A percentile compares a stretch with the other conserved stretches of the same genome.
phyloP scores from a whole-genome alignment of 106 monocot species.

The Apostasia ramifera region DNA sequence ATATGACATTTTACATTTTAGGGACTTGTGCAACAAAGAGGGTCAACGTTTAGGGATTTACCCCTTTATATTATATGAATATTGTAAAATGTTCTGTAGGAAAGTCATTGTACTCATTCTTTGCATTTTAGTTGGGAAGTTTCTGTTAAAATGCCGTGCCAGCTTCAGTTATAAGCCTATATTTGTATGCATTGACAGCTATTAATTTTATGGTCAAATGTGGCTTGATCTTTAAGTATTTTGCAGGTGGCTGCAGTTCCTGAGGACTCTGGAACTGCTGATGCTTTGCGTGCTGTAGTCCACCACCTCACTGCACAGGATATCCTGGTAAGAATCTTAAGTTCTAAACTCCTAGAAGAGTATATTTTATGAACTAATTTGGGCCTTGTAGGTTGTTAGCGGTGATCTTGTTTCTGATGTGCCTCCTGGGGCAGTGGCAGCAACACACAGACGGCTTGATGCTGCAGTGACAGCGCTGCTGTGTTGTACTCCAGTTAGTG shows the following conservation, averaged over 20 bases:
- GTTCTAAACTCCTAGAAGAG: background rate
- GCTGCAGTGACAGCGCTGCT: conserved; percentile 82
- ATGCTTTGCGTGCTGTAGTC: conserved; percentile 65
- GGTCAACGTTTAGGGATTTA: too few species aligned
- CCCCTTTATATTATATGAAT: too few species aligned
- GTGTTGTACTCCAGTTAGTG: conserved; percentile 76
- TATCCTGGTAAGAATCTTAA: conserved; percentile 53
- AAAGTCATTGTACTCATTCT: too few species aligned
- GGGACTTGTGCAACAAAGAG: too few species aligned
- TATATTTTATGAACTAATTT: background rate
- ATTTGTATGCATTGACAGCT: background rate
- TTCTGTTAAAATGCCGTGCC: too few species aligned
- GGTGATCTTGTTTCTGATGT: conserved; percentile 95
- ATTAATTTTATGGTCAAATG: background rate
- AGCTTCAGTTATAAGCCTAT: too few species aligned
- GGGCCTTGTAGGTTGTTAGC: conserved; percentile 59
- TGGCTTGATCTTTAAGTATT: background rate
- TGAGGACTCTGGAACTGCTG: conserved; percentile 89
- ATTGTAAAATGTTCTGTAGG: too few species aligned
- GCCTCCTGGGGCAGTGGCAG: conserved; percentile 84
- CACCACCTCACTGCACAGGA: conserved; percentile 71
- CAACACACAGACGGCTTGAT: conserved; percentile 94
- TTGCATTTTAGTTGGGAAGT: too few species aligned
- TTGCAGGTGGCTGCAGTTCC: conserved; percentile 74
- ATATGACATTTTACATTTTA: too few species aligned